Base-by-base conservation (phyloP, 768 basidiomycete species). In the Boletus rubroflammeus region DNA sequence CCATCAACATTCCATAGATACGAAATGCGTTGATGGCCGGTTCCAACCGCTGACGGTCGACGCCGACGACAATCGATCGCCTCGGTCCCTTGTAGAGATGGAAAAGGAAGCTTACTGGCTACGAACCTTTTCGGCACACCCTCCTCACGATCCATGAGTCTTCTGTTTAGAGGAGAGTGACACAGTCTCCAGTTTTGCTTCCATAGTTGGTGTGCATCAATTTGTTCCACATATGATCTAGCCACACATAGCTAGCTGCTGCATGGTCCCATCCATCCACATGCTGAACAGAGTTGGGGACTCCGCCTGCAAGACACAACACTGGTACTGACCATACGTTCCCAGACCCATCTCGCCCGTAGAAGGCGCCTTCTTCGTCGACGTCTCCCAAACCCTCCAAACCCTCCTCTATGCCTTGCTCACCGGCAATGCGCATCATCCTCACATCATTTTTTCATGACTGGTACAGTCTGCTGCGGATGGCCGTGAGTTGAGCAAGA, bases 71-170 rank as follows among this genome's bases (percentile, higher is more conserved):
- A 75, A 80, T 54, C 73, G 90, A 51, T 61, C 62, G n/a, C 79
- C 86, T 28, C 77, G 93, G 49, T 75, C 79, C 7, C 59, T 79
- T 57, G 77, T 83, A 52, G 92, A 94, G 54, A 94, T 94, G 93
- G 81, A 84, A 68, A 74, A 75, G 51, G 92, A 95, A 69, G 90
- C 91, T 1, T 63, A 54, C 19, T 88, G 88, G 87, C 68, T 94
- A 32, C 75, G 69, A 51, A 66, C 65, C 2, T 81, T 91, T 57
- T 87, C 88, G 58, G 54, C 61, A 29, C 36, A 40, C 45, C 19
- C 54, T 17, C 50, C 31, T 14, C 48, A 55, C 3, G 39, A 47
- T 13, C 17, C 25, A 42, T 53, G 38, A 55, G 9, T 26, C 32
- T 13, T 34, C 13, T 29, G 11, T 31, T 35, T 38, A 31, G 36